Evolutionary conservation across 2,329 filamentous ascomycete species (phyloP).

Genomic region (Ophiostoma himal-ulmi): DNA sequence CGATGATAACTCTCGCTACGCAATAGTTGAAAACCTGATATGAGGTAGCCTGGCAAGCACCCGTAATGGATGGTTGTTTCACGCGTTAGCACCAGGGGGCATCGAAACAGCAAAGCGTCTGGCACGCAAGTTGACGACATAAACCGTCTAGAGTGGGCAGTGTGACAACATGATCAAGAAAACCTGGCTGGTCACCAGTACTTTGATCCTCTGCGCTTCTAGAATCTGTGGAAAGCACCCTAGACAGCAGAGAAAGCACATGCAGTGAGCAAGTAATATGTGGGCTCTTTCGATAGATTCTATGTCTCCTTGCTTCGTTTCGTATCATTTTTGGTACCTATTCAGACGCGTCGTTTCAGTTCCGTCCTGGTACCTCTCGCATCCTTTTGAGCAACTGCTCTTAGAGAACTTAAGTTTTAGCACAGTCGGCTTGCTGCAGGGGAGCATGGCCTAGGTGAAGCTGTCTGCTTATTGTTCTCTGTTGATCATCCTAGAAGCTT

Average conservation of each 20-base stretch:
- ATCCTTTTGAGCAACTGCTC: constrained; percentile 19
- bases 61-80: constrained; percentile 16
- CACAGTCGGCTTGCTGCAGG: constrained; percentile 14
- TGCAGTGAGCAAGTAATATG: constrained; percentile 44
- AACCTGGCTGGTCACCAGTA: constrained; percentile 30
- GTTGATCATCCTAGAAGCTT: not conserved
- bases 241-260: constrained; percentile 47
- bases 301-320: constrained; percentile 8
- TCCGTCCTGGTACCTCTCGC: constrained; percentile 2
- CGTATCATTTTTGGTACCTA: not conserved
- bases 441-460: constrained; percentile 10
- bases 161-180: constrained; percentile 20
- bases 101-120: constrained; percentile 18
- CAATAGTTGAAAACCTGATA: constrained; percentile 35
- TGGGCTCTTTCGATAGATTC: constrained; percentile 13
- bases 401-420: constrained; percentile 2
- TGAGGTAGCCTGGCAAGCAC: constrained; percentile 52
- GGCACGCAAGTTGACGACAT: constrained; percentile 18
- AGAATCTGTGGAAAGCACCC: not conserved
- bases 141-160: constrained; percentile 20
- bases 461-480: not conserved
- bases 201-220: constrained; percentile 28
- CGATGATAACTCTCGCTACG: constrained; percentile 44
- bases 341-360: not conserved
- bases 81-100: constrained; percentile 19